Evolutionary conservation across 495 filamentous ascomycete genomes (phyloP).

Genomic region (Neurospora sp.): DNA sequence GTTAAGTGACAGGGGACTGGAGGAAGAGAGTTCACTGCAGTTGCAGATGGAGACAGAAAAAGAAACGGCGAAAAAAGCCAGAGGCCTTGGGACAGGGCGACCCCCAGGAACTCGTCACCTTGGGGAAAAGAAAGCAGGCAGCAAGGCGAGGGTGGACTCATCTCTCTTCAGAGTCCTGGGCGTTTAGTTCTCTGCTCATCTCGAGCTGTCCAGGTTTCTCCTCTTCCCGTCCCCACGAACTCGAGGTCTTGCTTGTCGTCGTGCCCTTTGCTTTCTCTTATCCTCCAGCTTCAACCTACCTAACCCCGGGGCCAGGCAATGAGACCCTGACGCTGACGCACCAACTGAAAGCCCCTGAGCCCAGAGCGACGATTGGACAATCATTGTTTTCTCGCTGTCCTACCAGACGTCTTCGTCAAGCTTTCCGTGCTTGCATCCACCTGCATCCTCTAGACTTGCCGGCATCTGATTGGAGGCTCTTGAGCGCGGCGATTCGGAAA

Average conservation of each 20-base stretch:
- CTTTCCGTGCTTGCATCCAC: background rate
- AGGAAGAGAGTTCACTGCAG: no score
- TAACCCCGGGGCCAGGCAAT: background rate
- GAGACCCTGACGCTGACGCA: background rate
- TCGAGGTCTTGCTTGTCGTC: background rate
- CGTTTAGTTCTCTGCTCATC: background rate
- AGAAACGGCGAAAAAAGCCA: background rate
- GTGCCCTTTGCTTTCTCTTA: background rate
- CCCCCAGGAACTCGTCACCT: background rate
- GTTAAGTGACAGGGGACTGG: background rate
- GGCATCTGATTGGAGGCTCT: background rate
- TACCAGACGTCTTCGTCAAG: background rate
- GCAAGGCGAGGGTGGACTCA: background rate
- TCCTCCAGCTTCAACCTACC: background rate
- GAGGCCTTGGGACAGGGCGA: background rate
- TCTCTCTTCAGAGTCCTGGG: background rate
- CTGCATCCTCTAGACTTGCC: background rate
- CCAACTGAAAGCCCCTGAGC: background rate
- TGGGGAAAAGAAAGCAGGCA: background rate
- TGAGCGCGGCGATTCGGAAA: background rate
- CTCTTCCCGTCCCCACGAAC: background rate
- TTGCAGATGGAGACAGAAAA: background rate
- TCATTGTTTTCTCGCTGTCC: background rate
- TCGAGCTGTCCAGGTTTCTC: background rate
- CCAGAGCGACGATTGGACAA: background rate